Conservation (phyloP, 352 stramenopile species). For the Pythium diclinum region DNA sequence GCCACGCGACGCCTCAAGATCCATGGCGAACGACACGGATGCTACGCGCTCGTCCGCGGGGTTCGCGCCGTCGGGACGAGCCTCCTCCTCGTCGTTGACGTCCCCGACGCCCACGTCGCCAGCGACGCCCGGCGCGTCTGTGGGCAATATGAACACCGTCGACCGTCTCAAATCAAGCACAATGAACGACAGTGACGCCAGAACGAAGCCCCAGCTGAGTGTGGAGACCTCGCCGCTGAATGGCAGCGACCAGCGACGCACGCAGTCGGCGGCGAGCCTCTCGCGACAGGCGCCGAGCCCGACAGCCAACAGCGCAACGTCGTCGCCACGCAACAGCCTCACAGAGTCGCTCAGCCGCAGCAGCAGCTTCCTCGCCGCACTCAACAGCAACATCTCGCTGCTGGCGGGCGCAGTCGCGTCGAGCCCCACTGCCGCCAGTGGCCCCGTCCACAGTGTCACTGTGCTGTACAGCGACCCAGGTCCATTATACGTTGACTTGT, state of each 20-base stretch:
- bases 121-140: not conserved
- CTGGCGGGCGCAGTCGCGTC: constrained; percentile 22
- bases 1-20: not conserved
- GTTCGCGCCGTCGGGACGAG: constrained; percentile 9
- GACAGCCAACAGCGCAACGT: constrained; percentile 17
- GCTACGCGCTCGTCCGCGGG: constrained; percentile 12
- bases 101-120: not conserved
- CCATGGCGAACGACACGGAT: constrained; percentile 29
- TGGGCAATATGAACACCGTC: not conserved
- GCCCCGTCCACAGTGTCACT: constrained; percentile 32
- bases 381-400: constrained; percentile 28
- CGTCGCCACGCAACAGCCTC: constrained; percentile 28
- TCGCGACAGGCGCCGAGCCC: not conserved
- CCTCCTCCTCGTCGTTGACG: not conserved
- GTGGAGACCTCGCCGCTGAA: not conserved
- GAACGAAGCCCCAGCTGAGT: not conserved
- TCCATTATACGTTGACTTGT: constrained; percentile 70
- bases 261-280: constrained; percentile 52
- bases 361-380: constrained; percentile 42
- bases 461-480: constrained; percentile 52
- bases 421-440: constrained; percentile 21
- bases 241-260: constrained; percentile 35
- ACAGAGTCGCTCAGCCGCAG: constrained; percentile 40
- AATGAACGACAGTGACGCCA: not conserved
- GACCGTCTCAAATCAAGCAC: constrained; percentile 2